Conservation (phyloP, 2,329 filamentous ascomycete species). For the Cladophialophora psammophila region DNA sequence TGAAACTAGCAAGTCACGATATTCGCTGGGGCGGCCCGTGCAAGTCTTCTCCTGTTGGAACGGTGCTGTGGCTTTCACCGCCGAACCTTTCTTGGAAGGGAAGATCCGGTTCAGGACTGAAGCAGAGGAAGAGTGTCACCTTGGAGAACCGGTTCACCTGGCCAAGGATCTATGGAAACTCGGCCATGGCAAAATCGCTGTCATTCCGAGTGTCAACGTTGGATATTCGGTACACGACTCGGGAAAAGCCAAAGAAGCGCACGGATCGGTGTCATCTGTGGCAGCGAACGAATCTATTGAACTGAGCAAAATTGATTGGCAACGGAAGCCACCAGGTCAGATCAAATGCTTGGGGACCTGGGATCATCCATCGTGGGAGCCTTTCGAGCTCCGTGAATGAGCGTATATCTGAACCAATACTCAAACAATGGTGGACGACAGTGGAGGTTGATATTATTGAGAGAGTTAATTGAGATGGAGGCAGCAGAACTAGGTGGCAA, state of each 20-base stretch:
- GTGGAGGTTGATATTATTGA: too few relatives aligned
- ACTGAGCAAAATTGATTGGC: conserved; percentile 37
- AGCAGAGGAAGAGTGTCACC: conserved; percentile 56
- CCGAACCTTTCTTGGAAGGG: conserved; percentile 55
- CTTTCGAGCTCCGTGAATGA: conserved; percentile 20
- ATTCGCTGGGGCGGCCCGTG: conserved; percentile 55
- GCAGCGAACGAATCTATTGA: conserved; percentile 24
- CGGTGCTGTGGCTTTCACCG: conserved; percentile 60
- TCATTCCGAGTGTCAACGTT: conserved; percentile 63
- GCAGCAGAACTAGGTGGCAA: not conserved
- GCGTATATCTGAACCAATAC: not conserved
- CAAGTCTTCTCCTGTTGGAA: conserved; percentile 71
- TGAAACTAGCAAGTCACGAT: conserved; percentile 46
- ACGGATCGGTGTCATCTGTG: conserved; percentile 55
- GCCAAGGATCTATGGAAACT: conserved; percentile 64
- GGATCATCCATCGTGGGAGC: conserved; percentile 24
- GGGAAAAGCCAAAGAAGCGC: conserved; percentile 56
- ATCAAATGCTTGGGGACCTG: conserved; percentile 38
- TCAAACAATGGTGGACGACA: not conserved
- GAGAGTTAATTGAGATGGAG: too few relatives aligned
- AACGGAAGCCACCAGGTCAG: conserved; percentile 38
- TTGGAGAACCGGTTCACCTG: conserved; percentile 64
- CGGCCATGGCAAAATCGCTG: conserved; percentile 62
- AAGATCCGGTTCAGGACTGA: conserved; percentile 56
- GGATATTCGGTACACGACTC: conserved; percentile 60